Base-by-base conservation (phyloP, 2,329 filamentous ascomycete genomes). In the Sordariomycetes sp. region DNA sequence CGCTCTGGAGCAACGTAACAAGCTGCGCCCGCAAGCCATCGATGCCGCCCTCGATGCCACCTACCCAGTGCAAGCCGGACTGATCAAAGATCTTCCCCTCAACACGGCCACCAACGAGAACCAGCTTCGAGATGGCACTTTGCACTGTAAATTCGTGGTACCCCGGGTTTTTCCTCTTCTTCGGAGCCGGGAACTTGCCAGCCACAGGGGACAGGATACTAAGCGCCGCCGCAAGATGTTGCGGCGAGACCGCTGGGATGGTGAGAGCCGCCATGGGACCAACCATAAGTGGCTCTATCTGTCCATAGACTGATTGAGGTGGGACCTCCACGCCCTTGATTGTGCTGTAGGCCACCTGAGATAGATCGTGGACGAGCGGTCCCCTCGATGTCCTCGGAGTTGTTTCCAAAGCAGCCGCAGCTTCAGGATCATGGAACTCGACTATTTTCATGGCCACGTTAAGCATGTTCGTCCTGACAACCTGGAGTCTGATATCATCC, bases 391-490 rank as follows among this genome's bases (percentile, higher is more conserved):
- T 53, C n/a, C 52, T 49, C 3, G 42, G 45, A 4, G 48, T 55
- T 3, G 42, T 46, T 4, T 55, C 47, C 20, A 51, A 48, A 11
- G 54, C 48, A 5, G 54, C 45, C 14, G 63, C 57, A 4, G 45
- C 55, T 25, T 59, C 59, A 42, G 68, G 72, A 53, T 73, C 73
- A 53, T 75, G 93, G 60, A 87, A 93, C 53, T 96, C 90, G 40
- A 88, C 79, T 33, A 96, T 75, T 44, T 82, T 81, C 41, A 96
- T 65, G 2, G 90, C 88, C 14, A 85, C 77, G 44, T 81, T 79
- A 54, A 98, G 86, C 51, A 98, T 93, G 51, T 85, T 83, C 11
- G 86, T 92, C 52, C 92, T 82, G 36, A 98, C 66, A 18, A 94
- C 84, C 55, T 93, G 82, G 18, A 96, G 55, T 58, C 85, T 81